Evolutionary conservation across 768 basidiomycete genomes (phyloP), one percentile per base, ranked within the genome.

Genomic region (Boletus reticuloceps): DNA sequence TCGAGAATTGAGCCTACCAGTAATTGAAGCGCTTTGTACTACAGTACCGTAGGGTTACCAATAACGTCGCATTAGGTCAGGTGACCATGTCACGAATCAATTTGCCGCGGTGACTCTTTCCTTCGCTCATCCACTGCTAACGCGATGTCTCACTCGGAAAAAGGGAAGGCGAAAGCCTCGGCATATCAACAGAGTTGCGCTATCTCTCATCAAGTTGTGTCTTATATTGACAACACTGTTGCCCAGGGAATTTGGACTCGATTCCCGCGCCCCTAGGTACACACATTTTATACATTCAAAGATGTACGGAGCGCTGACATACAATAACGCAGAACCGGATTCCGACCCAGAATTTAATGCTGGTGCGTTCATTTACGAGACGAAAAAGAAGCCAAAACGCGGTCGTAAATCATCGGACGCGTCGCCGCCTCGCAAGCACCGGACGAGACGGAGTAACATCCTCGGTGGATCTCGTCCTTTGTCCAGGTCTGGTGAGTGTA

Each of bases 241-340:
- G 6, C 4, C 22, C 40, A 71, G 70, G 72, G 46, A 51, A 25
- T 13, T 54, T 60, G 51, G 41, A 54, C 20, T 73, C 75, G 4
- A 68, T 72, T 16, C 64, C 72, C 6, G 72, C 72, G 2, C 75
- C 76, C 36, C 60, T 73, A 63, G 74, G 75, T 71, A 59, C 5
- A 45, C 39, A 45, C 38, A 42, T 29, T 27, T 8, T 22, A 12
- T 17, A 17, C 39, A 11, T 37, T 27, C 20, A 22, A 20, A n/a
- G 17, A 12, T 48, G 22, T 3, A 27, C 32, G 32, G 11, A 14
- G 10, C 2, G 8, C 16, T 52, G 13, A 47, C 37, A 19, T 37
- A n/a, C 12, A 19, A 31, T 32, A 12, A 31, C 37, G 20, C 45
- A 72, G 71, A 74, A 31, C 58, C 54, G 0, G 71, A 72, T 46